Evolutionary conservation across 176 grass and related monocot species (phyloP), one percentile per base, ranked within the genome.

Genomic region (Triticum monococcum): DNA sequence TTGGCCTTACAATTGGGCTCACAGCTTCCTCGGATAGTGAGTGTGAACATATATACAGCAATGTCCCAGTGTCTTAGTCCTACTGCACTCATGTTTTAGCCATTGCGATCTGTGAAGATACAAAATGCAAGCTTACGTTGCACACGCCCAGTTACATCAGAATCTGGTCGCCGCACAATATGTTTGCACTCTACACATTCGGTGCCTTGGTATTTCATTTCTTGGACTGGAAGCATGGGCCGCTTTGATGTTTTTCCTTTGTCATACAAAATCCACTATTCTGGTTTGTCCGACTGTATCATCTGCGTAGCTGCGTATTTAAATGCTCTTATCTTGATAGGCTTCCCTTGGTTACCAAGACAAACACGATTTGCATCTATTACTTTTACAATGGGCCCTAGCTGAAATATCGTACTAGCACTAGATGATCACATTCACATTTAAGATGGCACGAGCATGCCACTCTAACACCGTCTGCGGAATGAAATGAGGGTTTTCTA

Each of bases 331-430:
- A 75, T 10, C 32, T 16, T 35, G 1, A 9, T 71, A 50, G 14
- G 64, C 12, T 64, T 78, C 66, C 79, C 83, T 82, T 71, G 0
- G 71, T 54, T 12, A 36, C 23, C 2, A 81, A 87, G 79, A 37
- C 5, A 78, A 63, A 56, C 23, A 23, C 16, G 61, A 57, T 28
- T 38, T 52, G 31, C 52, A 64, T 20, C 20, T 9, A 25, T 0
- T 38, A 72, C 14, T 41, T 84, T 73, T 18, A 38, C 32, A 40
- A 40, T 38, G 17, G 38, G 9, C 3, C 52, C 52, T 26, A 83
- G 71, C 23, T 81, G 14, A 14, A 30, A 73, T 5, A 75, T 37
- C n/a, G 0, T 25, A 46, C 7, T 32, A 32, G 32, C 35, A n/a
- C 14, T 5, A 57, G 41, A 48, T 0, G 45, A 48, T 14, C 45